Conservation (phyloP, 2,329 filamentous ascomycete species). For the Pestalotiopsis sp. region DNA sequence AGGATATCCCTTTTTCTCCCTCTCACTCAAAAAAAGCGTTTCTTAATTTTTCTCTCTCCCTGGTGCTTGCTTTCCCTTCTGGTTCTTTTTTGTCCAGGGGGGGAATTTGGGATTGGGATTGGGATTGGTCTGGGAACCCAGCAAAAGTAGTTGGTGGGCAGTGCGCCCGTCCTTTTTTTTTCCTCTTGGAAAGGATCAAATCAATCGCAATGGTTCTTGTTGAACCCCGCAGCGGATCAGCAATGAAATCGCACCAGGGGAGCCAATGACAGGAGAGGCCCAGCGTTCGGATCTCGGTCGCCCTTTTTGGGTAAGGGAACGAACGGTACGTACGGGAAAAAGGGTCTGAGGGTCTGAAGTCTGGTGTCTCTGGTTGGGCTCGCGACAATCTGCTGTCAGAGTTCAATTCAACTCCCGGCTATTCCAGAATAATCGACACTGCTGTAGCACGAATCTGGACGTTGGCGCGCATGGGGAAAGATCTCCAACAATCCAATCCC, state of each 20-base stretch:
- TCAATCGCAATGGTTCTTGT: background rate
- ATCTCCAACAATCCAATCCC: background rate
- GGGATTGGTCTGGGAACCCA: background rate
- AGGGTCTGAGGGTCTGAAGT: background rate
- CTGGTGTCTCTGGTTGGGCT: too few species aligned
- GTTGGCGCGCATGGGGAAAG: background rate
- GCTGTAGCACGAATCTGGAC: background rate
- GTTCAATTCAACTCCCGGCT: too few species aligned
- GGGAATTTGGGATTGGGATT: background rate
- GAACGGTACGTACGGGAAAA: background rate
- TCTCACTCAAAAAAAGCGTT: background rate
- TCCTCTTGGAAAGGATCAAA: background rate
- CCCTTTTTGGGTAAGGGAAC: background rate
- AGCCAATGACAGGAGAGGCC: background rate
- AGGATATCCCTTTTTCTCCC: background rate
- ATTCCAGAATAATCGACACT: too few species aligned
- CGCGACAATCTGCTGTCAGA: too few species aligned
- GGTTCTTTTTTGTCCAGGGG: background rate
- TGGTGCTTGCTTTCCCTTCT: background rate
- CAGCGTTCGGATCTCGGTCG: background rate
- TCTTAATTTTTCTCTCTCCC: background rate
- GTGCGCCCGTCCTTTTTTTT: background rate
- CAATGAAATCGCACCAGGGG: background rate
- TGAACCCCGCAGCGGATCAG: constrained; percentile 10
- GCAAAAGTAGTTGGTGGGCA: background rate